Conservation (phyloP, 768 basidiomycete genomes). For the Russula ochroleuca region DNA sequence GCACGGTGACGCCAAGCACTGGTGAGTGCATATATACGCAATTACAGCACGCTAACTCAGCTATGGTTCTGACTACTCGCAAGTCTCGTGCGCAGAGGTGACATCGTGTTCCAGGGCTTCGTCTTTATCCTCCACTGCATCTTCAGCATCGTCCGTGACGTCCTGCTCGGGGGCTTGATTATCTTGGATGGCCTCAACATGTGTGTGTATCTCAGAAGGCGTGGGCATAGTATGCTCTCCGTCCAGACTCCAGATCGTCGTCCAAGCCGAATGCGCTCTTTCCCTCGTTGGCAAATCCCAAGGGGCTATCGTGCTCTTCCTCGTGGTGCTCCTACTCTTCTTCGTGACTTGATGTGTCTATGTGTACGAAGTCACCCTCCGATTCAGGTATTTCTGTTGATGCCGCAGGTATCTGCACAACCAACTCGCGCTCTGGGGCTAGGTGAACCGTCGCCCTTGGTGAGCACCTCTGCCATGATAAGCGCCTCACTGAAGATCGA, state of each 20-base stretch:
- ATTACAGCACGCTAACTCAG: too few species aligned
- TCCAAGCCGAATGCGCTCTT: not conserved
- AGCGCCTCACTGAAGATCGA: conserved; percentile 54
- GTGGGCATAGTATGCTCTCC: not conserved
- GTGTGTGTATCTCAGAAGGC: conserved; percentile 4
- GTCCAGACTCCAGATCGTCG: too few species aligned
- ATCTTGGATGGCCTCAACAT: not conserved
- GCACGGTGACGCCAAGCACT: too few species aligned
- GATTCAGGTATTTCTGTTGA: too few species aligned
- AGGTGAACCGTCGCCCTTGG: conserved; percentile 28
- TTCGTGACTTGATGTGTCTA: conserved; percentile 12
- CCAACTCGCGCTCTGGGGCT: conserved; percentile 17
- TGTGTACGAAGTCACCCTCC: conserved; percentile 18
- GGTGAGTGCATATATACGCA: too few species aligned
- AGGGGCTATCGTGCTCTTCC: conserved; percentile 10
- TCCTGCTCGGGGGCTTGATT: conserved; percentile 18
- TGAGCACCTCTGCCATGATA: conserved; percentile 39
- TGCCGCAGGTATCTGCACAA: not conserved
- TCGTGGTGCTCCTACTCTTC: conserved; percentile 6
- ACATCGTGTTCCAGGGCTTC: conserved; percentile 15
- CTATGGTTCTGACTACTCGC: too few species aligned
- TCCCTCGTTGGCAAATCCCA: not conserved
- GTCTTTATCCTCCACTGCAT: not conserved
- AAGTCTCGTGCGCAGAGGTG: conserved; percentile 14
- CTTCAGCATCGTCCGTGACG: conserved; percentile 23